Base-by-base conservation (phyloP, 2,329 filamentous ascomycete genomes). In the Orbilia quercus region DNA sequence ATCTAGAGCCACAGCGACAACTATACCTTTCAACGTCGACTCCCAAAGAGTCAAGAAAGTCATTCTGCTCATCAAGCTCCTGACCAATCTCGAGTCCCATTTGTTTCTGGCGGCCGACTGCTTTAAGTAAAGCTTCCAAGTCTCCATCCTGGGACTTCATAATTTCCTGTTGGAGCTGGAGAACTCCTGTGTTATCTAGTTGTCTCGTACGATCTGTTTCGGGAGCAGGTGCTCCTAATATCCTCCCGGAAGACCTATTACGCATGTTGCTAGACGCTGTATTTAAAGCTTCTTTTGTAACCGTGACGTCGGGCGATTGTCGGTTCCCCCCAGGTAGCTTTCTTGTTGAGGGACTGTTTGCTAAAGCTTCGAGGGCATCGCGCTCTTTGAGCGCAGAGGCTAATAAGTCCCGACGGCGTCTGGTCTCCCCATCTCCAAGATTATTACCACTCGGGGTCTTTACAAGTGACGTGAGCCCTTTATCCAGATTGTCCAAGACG, bases 151-250 rank as follows among this genome's bases (percentile, higher is more conserved):
- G 91, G 75, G 90, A 87, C 59, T 84, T 79, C 84, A 94, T 91
- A 80, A 91, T 86, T 78, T 90, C 85, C 77, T 87, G 84, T 80
- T 95, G 91, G 73, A 95, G 81, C 79, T 90, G 86, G 74, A 93
- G 77, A 16, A 95, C 88, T 0, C 90, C 91, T 2, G 84, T 80
- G 77, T 95, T 95, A 78, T 92, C 91, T 60, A 91, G 81, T 79
- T 94, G 90, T 11, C 91, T 82, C 45, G 91, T 94, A 74, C 87
- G 86, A 67, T 91, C 88, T 14, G 90, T 93, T 81, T 96, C 91
- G 0, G 88, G 85, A 1, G 89, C 82, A 1, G 90, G 90, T 0
- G 85, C 89, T 0, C 91, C 91, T 0, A 94, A 82, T 1, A 93
- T 89, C 44, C 91, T 84, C 0, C 90, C 87, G 0, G 85, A 82